Conservation (phyloP, 352 stramenopile genomes). For the Globisporangium irregulare region DNA sequence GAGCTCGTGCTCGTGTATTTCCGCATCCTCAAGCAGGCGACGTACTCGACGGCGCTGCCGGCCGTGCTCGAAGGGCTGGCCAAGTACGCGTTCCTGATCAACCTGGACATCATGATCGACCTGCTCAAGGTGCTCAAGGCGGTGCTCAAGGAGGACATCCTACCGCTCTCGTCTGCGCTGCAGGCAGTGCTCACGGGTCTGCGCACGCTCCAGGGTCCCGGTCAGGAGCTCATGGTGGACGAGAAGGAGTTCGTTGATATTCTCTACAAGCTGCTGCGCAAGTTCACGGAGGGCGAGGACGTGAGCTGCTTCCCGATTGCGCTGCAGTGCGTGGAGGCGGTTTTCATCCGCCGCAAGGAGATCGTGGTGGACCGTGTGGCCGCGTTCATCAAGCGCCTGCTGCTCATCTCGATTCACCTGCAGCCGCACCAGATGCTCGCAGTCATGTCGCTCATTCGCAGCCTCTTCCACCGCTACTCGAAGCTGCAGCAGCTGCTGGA, state of each 20-base stretch:
- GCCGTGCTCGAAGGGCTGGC: slow-evolving; percentile 91
- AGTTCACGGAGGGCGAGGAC: slow-evolving; percentile 64
- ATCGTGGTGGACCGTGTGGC: slow-evolving; percentile 92
- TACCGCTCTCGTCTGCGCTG: slow-evolving; percentile 64
- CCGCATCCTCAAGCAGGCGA: slow-evolving; percentile 93
- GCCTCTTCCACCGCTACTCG: slow-evolving; percentile 91
- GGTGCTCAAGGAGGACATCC: slow-evolving; percentile 78
- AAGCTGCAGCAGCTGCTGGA: slow-evolving; percentile 93
- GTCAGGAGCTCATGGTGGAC: slow-evolving; percentile 95
- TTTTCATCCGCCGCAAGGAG: slow-evolving; percentile 94
- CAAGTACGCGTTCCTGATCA: slow-evolving; percentile 97
- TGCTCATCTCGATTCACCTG: slow-evolving; percentile 87
- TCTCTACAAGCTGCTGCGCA: slow-evolving; percentile 89
- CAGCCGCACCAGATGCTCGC: slow-evolving; percentile 80
- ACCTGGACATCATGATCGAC: slow-evolving; percentile 97
- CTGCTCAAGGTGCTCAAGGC: slow-evolving; percentile 95
- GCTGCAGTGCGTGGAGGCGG: slow-evolving; percentile 90
- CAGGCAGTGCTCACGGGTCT: slow-evolving; percentile 92
- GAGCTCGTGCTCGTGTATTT: slow-evolving; percentile 96
- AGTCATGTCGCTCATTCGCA: slow-evolving; percentile 86
- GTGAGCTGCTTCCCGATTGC: slow-evolving; percentile 63
- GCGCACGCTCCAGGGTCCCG: slow-evolving; percentile 91
- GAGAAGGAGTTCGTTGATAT: slow-evolving; percentile 96
- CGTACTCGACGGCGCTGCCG: slow-evolving; percentile 87
- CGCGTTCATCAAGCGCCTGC: slow-evolving; percentile 94